Evolutionary conservation across 305 asterid genomes (phyloP).

Genomic region (Solanum aculeatissimum): DNA sequence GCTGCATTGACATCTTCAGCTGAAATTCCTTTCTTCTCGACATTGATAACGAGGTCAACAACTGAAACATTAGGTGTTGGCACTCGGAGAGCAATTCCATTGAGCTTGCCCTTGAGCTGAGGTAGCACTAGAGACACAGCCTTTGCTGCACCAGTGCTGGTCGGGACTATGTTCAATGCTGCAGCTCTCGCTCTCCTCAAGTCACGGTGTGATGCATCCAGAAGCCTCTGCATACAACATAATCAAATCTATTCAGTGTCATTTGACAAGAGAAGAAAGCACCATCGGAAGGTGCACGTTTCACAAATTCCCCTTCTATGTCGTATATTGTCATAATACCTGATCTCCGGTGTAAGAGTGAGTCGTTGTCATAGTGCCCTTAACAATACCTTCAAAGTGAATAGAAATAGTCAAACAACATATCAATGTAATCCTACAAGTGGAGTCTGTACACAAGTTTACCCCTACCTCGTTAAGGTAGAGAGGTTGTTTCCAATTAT

Average conservation of each 20-base stretch:
- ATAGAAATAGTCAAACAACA: background rate
- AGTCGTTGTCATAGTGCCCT: conserved; percentile 97
- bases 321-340: conserved; percentile 18
- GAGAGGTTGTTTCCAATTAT: background rate
- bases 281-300: background rate
- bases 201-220: conserved; percentile 91
- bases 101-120: conserved; percentile 87
- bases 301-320: background rate
- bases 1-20: conserved; percentile 84
- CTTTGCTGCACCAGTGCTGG: conserved; percentile 96
- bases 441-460: background rate
- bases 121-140: conserved; percentile 94
- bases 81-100: conserved; percentile 85
- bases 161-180: conserved; percentile 87
- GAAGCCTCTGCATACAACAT: conserved; percentile 51
- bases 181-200: conserved; percentile 86
- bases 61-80: conserved; percentile 92
- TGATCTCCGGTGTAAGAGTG: conserved; percentile 98
- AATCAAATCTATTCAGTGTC: background rate
- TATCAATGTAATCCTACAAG: background rate
- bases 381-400: conserved; percentile 63
- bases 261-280: background rate
- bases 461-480: background rate
- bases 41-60: conserved; percentile 79
- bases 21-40: conserved; percentile 64